Conservation (phyloP, 2,329 filamentous ascomycete species). For the Volutella citrinella region DNA sequence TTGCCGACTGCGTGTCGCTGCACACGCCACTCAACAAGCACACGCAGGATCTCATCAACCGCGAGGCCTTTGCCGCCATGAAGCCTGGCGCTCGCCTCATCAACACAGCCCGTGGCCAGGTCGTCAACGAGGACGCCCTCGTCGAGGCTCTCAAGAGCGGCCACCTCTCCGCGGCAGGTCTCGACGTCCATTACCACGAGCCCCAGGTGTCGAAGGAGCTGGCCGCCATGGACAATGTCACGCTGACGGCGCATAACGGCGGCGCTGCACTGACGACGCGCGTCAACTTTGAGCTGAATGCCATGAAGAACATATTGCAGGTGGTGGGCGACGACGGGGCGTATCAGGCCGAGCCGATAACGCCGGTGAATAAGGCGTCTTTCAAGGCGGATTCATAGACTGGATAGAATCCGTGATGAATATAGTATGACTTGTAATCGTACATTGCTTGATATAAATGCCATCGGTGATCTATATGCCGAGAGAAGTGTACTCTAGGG, state of each 20-base stretch:
- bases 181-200: conserved; percentile 55
- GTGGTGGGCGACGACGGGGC: conserved; percentile 22
- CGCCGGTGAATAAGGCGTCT: conserved; percentile 16
- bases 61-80: conserved; percentile 30
- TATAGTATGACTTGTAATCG: too few species aligned
- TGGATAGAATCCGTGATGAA: too few species aligned
- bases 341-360: conserved; percentile 11
- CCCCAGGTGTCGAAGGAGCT: conserved; percentile 41
- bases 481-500: too few species aligned
- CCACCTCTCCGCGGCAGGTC: conserved; percentile 41
- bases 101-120: conserved; percentile 50
- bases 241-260: conserved; percentile 35
- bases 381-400: too few species aligned
- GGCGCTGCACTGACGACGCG: conserved; percentile 36
- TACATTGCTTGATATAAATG: too few species aligned
- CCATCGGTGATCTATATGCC: too few species aligned
- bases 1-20: conserved; percentile 32
- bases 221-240: conserved; percentile 37
- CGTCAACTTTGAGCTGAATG: conserved; percentile 36
- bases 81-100: conserved; percentile 47
- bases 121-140: conserved; percentile 51
- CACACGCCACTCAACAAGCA: conserved; percentile 27
- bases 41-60: conserved; percentile 14
- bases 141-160: conserved; percentile 44
- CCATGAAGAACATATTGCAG: conserved; percentile 15